phyloP scores from a whole-genome alignment of 208 protist genomes.

The Wallacemonas collosoma region DNA sequence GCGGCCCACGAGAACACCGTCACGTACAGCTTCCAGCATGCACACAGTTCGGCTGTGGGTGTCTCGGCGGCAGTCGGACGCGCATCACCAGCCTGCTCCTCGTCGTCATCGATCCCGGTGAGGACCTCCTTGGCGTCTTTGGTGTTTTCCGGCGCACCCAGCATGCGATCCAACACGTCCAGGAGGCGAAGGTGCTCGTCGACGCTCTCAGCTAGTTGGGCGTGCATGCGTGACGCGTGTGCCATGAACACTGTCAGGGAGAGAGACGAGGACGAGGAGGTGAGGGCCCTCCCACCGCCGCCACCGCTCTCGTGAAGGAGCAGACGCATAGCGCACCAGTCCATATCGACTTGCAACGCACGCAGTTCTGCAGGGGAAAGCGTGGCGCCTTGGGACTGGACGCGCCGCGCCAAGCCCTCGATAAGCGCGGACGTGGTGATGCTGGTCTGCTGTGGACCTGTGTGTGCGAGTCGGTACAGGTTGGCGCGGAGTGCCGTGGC shows the following conservation, averaged over 20 bases:
- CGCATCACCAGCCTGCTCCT: background rate
- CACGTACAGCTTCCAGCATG: conserved; percentile 21
- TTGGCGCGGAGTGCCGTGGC: conserved; percentile 18
- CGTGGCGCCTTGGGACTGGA: background rate
- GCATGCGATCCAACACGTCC: conserved; percentile 17
- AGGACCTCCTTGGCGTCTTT: background rate
- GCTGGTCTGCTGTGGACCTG: conserved; percentile 6
- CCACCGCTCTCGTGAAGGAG: background rate
- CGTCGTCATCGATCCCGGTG: conserved; percentile 1
- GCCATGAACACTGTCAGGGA: background rate
- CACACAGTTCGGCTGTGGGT: background rate
- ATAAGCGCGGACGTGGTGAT: background rate
- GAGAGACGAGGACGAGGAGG: background rate
- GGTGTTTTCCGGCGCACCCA: background rate
- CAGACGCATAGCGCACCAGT: conserved; percentile 8
- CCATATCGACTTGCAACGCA: conserved; percentile 5
- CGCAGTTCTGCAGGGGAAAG: conserved; percentile 7
- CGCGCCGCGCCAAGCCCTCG: conserved; percentile 11
- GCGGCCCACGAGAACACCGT: background rate
- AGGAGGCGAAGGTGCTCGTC: conserved; percentile 14
- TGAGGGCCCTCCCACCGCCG: background rate
- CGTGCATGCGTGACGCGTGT: conserved; percentile 6
- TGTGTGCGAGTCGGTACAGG: conserved; percentile 18
- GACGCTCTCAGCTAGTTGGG: background rate
- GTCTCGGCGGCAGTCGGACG: too few relatives aligned